Percentiles rank a stretch among this genome's conserved stretches.
These are phyloP conservation scores for Thalassiosira pacifica DNA, from an alignment of 352 stramenopile genomes.

Conservation along the genomic window DNA sequence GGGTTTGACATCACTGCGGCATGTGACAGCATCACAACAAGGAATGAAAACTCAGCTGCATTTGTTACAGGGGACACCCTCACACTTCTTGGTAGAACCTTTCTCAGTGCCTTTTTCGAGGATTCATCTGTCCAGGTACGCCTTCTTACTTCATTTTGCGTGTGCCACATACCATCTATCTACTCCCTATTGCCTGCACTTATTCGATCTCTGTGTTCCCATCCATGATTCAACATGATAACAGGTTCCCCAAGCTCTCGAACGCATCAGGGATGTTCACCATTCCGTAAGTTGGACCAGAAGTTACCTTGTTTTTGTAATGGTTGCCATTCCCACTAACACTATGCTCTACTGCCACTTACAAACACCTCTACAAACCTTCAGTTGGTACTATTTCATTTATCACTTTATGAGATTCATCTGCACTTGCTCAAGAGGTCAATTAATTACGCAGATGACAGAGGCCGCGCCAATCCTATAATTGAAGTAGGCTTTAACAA, in stretches of 20 bases:
- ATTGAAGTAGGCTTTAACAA: conserved; percentile 8
- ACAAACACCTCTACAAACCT: background rate
- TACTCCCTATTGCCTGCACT: too few species aligned
- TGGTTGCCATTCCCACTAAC: background rate
- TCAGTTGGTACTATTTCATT: conserved; percentile 31
- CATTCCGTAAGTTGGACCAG: conserved; percentile 6
- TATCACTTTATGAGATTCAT: conserved; percentile 51
- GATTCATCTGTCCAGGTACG: background rate
- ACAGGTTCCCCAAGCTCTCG: conserved; percentile 31
- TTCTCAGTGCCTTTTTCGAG: conserved; percentile 25
- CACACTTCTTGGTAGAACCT: conserved; percentile 47
- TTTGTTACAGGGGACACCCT: conserved; percentile 50
- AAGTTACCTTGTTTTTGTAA: background rate
- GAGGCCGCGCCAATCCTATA: background rate
- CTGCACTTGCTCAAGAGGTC: conserved; percentile 36
- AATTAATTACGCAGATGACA: background rate
- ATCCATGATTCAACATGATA: too few species aligned
- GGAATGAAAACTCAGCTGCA: background rate
- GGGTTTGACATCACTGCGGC: conserved; percentile 31
- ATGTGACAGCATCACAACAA: conserved; percentile 49
- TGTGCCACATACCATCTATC: too few species aligned
- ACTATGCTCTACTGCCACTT: background rate
- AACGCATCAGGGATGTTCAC: conserved; percentile 34
- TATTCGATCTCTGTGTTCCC: too few species aligned
- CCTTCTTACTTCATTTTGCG: background rate